These are phyloP conservation scores for Xylaria castorea DNA, from an alignment of 495 filamentous ascomycete genomes.

Conservation along the genomic window DNA sequence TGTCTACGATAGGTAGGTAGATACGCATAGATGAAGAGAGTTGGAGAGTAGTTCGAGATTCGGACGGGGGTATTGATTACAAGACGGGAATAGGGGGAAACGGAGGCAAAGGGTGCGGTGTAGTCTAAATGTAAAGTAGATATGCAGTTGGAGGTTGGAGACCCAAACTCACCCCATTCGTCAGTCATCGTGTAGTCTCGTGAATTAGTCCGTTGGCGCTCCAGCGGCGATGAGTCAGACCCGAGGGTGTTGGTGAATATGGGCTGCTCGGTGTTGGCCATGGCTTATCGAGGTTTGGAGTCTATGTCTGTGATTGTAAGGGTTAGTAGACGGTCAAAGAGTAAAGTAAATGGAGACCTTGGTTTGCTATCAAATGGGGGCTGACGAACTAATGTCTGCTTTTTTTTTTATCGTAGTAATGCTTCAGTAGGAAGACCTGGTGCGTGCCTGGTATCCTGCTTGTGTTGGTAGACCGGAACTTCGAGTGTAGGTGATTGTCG, in stretches of 20 bases:
- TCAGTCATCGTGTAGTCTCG: constrained; percentile 43
- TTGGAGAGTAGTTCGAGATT: background rate
- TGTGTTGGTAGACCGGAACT: background rate
- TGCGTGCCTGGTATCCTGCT: background rate
- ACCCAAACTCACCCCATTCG: constrained; percentile 52
- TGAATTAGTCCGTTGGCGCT: constrained; percentile 31
- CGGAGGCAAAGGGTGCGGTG: constrained; percentile 1
- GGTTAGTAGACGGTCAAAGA: background rate
- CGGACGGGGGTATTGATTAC: background rate
- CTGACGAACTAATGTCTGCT: constrained; percentile 3
- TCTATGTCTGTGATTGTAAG: background rate
- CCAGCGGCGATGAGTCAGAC: constrained; percentile 23
- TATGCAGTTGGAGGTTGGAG: constrained; percentile 13
- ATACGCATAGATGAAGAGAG: constrained; percentile 13
- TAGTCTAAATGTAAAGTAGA: background rate
- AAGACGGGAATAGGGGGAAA: constrained; percentile 7
- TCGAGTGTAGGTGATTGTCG: background rate
- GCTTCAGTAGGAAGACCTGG: background rate
- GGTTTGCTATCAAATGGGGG: background rate
- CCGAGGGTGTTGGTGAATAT: constrained; percentile 34
- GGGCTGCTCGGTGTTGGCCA: constrained; percentile 32
- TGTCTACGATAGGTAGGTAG: background rate
- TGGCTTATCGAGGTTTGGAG: constrained; percentile 17
- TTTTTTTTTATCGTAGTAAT: background rate
- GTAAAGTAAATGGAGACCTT: background rate